Percentiles rank a stretch among this genome's conserved stretches.
These are phyloP conservation scores for Dactylella cylindrospora DNA, from an alignment of 2,329 filamentous ascomycete genomes.

Conservation along the genomic window DNA sequence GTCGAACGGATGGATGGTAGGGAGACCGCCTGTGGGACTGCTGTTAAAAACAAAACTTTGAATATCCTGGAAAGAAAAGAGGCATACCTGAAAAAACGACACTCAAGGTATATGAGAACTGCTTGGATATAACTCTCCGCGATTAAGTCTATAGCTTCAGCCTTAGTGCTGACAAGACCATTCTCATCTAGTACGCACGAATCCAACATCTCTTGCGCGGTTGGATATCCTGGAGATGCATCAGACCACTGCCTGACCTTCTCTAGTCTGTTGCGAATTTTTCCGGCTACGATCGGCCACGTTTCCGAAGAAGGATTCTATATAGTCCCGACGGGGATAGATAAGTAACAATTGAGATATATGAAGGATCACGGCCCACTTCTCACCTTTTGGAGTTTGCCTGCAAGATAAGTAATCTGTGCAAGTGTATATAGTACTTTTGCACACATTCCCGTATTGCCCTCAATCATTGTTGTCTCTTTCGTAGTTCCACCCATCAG, in stretches of 20 bases:
- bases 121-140: conserved; percentile 2
- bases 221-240: background rate
- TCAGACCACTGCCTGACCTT: background rate
- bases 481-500: background rate
- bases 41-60: background rate
- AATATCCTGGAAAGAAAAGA: background rate
- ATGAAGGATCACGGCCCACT: too few relatives aligned
- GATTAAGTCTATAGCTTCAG: background rate
- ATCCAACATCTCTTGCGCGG: background rate
- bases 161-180: conserved; percentile 1
- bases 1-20: background rate
- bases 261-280: background rate
- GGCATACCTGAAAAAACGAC: background rate
- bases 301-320: background rate
- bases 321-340: too few relatives aligned
- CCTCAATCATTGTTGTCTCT: background rate
- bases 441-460: conserved; percentile 4
- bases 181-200: background rate
- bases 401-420: conserved; percentile 5
- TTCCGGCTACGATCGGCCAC: background rate
- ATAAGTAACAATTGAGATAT: too few relatives aligned
- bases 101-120: conserved; percentile 1
- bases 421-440: background rate
- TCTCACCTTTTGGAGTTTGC: background rate
- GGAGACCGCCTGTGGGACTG: background rate